Evolutionary conservation across 441 rosid genomes (phyloP).

Genomic region (Adansonia madagascariensis): DNA sequence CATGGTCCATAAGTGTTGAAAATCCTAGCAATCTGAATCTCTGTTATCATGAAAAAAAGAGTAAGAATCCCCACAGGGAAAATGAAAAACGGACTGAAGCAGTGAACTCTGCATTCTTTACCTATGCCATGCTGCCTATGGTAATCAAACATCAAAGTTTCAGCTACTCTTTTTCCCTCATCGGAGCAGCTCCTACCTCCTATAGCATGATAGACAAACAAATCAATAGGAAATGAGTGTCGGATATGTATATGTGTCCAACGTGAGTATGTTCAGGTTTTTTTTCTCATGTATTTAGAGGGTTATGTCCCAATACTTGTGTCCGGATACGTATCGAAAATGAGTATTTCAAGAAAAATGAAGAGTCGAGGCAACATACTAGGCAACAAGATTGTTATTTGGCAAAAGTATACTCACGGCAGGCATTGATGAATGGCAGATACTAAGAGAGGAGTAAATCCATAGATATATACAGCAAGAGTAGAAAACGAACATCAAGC

Average conservation of each 20-base stretch:
- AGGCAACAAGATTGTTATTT: background rate
- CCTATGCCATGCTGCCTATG: constrained; percentile 82
- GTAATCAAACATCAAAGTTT: constrained; percentile 82
- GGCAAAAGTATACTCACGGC: background rate
- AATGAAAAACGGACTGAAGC: background rate
- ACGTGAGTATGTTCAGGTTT: no score
- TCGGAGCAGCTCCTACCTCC: constrained; percentile 73
- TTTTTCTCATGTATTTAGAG: no score
- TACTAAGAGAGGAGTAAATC: background rate
- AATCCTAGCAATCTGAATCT: constrained; percentile 70
- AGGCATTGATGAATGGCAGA: background rate
- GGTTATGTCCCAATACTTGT: no score
- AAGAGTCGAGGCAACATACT: no score
- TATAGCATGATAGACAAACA: constrained; percentile 24
- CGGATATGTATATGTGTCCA: no score
- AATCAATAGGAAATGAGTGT: background rate
- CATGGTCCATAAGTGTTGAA: constrained; percentile 75
- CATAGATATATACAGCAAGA: no score
- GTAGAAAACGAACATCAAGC: background rate
- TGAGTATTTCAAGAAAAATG: no score
- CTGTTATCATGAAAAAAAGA: constrained; percentile 29
- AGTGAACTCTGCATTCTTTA: constrained; percentile 18
- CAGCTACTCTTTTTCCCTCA: constrained; percentile 78
- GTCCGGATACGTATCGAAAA: no score
- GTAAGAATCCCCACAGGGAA: background rate